Base-by-base conservation (phyloP, 441 rosid genomes). In the Syzygium malaccense region DNA sequence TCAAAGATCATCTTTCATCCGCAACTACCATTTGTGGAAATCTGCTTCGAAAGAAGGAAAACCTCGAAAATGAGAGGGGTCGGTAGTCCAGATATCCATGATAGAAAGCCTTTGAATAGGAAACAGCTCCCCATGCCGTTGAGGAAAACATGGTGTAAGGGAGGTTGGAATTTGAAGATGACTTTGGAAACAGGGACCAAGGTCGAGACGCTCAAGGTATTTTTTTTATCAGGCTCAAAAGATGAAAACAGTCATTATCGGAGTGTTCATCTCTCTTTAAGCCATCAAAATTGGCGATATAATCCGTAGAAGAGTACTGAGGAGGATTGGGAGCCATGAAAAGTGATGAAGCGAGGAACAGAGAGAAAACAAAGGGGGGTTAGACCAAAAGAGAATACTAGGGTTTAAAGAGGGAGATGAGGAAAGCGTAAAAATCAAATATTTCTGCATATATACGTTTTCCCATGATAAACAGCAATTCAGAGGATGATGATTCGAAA, bases 101-200 rank as follows among this genome's bases (percentile, higher is more conserved):
- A 56, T 8, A 7, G 4, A 20, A 37, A 26, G 58, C 58, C 23
- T 55, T 20, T 55, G 58, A 55, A 56, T 56, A 10, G 2, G 58
- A 11, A 56, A 0, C 58, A 56, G 23, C 23, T 56, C 12, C 8
- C 26, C 5, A 3, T 23, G 4, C 2, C 10, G 19, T 55, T 8
- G n/a, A 57, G n/a, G n/a, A 57, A 57, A 57, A 13, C 60, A 57
- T 23, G 25, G 25, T 57, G 9, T 57, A 57, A 57, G 13, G 25
- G 60, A 23, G 60, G 14, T 2, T 23, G 13, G 6, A 14, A 57
- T 57, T 28, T 57, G 28, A 28, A 0, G 11, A 0, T 57, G 6
- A 13, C 62, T 25, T 25, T 9, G 4, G 62, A 57, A 57, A 9
- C 62, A 57, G 10, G 62, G 62, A 28, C 62, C 62, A 1, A 57